Conservation (phyloP, 192 early-diverging fungal species). For the Coemansia sp. region DNA sequence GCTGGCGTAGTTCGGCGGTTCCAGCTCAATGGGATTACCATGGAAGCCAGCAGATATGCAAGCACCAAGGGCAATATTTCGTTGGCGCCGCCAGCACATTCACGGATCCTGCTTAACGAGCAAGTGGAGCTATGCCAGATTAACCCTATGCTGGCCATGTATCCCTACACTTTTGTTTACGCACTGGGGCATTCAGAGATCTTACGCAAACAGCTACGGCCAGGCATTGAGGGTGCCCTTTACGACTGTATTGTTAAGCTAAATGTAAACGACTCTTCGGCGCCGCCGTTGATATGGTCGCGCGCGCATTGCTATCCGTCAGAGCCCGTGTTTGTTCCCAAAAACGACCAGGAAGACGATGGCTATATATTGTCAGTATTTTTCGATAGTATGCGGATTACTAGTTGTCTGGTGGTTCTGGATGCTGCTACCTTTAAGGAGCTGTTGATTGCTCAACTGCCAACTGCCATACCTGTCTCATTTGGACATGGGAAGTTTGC, state of each 20-base stretch:
- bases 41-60: conserved; percentile 57
- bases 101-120: conserved; percentile 45
- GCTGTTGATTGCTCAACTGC: conserved; percentile 64
- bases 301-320: conserved; percentile 72
- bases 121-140: conserved; percentile 57
- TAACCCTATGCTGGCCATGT: conserved; percentile 49
- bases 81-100: conserved; percentile 25
- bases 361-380: conserved; percentile 75
- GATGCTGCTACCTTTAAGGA: conserved; percentile 68
- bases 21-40: conserved; percentile 58
- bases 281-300: conserved; percentile 33
- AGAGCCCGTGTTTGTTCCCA: conserved; percentile 77
- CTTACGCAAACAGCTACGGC: conserved; percentile 19
- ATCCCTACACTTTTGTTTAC: conserved; percentile 56
- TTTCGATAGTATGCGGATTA: conserved; percentile 62
- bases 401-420: conserved; percentile 70
- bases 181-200: conserved; percentile 48
- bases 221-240: conserved; percentile 40
- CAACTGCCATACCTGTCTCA: conserved; percentile 64
- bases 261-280: conserved; percentile 45
- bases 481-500: conserved; percentile 63
- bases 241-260: conserved; percentile 60
- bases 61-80: conserved; percentile 28
- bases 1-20: conserved; percentile 62
- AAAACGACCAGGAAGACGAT: conserved; percentile 62